Base-by-base conservation (phyloP, 768 basidiomycete genomes). In the Pleurotus djamor region DNA sequence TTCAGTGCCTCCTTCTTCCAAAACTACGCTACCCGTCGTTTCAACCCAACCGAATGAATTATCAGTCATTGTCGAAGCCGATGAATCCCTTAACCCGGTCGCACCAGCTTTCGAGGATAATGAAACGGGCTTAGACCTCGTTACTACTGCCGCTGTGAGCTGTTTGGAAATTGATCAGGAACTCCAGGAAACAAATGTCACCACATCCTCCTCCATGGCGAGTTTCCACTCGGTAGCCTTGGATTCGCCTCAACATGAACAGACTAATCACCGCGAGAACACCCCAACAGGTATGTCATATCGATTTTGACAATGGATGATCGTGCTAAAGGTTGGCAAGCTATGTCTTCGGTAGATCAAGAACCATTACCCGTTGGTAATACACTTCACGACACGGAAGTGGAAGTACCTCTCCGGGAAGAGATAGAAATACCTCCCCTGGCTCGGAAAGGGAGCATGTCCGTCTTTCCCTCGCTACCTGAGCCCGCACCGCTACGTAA, bases 41-140 rank as follows among this genome's bases (percentile, higher is more conserved):
- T 32, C 16, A 21, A 35, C 41, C 13, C 70, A 74, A 36, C 74
- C 69, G 38, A 79, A 77, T 45, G 82, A 85, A 52, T 70, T 92
- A 37, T 91, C 89, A 33, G 78, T 88, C 57, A 90, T 91, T 57
- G 84, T 80, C 0, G 89, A 91, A 71, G 88, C 83, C 55, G 89
- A 92, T 50, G 86, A 89, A 64, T 75, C 74, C 2, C 69, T 69
- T 4, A 86, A 89, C 57, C 21, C 21, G 21, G 21, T 28, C 21
- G 21, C 21, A 28, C 21, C 21, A 28, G 21, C 21, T 28, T 28
- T 28, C 21, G 21, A 28, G 21, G 21, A 28, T 28, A 28, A 28
- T 28, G 21, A 28, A 28, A 28, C 21, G 21, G 21, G 21, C 21
- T 28, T 3, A 28, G 21, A 28, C 21, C 21, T 28, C 21, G 21